Percentiles rank a stretch among this genome's conserved stretches.
Evolutionary conservation across 1,284 basidiomycete species (phyloP).

Genomic region (Rhodotorula sp.): DNA sequence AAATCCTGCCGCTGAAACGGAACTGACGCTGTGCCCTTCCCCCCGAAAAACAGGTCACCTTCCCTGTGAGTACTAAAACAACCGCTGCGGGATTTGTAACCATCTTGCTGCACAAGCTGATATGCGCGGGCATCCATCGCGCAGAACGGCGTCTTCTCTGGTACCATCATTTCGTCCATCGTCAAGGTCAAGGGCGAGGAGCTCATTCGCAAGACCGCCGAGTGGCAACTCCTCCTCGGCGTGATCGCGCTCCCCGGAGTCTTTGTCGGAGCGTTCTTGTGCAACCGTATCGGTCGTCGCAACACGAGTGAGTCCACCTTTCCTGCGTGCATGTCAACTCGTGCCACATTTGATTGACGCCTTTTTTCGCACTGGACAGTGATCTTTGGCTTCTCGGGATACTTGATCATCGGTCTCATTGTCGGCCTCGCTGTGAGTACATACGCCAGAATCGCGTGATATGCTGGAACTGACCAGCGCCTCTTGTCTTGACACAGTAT

Average conservation of each 20-base stretch:
- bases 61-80: not conserved
- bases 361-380: conserved; percentile 48
- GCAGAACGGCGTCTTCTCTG: conserved; percentile 22
- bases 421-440: conserved; percentile 57
- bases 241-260: conserved; percentile 66
- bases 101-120: not conserved
- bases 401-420: conserved; percentile 65
- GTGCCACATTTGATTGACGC: not conserved
- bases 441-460: not conserved
- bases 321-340: no score
- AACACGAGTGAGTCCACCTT: conserved; percentile 17
- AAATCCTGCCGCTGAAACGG: no score
- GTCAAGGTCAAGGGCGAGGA: conserved; percentile 36
- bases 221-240: conserved; percentile 69
- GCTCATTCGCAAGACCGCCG: conserved; percentile 50
- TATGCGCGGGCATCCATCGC: not conserved
- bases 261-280: conserved; percentile 62
- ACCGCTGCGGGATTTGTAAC: not conserved
- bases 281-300: conserved; percentile 56
- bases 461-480: not conserved
- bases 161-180: conserved; percentile 29
- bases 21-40: no score
- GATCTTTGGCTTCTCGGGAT: conserved; percentile 69
- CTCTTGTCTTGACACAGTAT: conserved; percentile 50
- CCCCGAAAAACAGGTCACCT: not conserved